Base-by-base conservation (phyloP, 768 basidiomycete species). In the Lentinula sp. region DNA sequence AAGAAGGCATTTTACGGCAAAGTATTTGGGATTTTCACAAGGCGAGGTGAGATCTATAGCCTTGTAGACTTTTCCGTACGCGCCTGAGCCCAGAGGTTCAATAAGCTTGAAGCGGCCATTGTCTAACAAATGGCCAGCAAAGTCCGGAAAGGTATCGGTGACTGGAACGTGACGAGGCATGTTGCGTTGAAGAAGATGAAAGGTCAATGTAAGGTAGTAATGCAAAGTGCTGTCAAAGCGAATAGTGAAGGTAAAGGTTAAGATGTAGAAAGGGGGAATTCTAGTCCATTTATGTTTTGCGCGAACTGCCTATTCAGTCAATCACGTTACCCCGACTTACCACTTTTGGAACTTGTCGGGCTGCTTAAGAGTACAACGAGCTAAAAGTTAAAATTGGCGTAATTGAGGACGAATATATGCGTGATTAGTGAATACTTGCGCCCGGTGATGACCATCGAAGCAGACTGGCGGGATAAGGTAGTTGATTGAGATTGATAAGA, bases 1-100 rank as follows among this genome's bases (percentile, higher is more conserved):
- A 66, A 81, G 77, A 54, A 93, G 78, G 69, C 90, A 91, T 71
- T 94, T 94, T 72, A 93, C 81, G 53, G 91, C 90, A 65, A 82
- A 85, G 70, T 78, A 80, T 50, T 69, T 67, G 15, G 74, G 79
- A 55, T 70, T 69, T 46, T 76, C 67, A 18, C 65, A 69, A 35
- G 75, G 72, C 55, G 75, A 76, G 36, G 71, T 68, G 45, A 72
- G 69, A 69, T 90, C 85, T 54, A 85, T 69, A 33, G 88, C 91
- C 57, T 82, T 79, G 73, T 93, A 92, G 65, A 93, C 90, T 51
- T 84, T 81, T 61, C 90, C 89, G 61, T 89, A 91, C 9, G 88
- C 84, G 20, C 93, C 93, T 52, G 83, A 77, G 55, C 90, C 92
- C 60, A 94, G 77, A 57, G 79, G 76, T 62, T 83, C 79, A 62